Conservation (phyloP, 75 land plant genomes). For the Sequoiadendron giganteum region DNA sequence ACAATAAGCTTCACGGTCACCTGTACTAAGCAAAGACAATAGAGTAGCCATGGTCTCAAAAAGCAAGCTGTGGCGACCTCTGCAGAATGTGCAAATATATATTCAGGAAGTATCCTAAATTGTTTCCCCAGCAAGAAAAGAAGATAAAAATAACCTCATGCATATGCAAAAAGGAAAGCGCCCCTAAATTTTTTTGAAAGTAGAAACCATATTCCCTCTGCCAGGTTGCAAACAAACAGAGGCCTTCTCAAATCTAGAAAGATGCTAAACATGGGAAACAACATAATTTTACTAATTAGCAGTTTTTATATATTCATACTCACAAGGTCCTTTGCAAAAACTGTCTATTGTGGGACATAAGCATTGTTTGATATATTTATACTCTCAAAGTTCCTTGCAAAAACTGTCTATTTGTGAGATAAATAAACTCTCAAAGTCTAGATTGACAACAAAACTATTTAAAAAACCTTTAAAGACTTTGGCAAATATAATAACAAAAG, state of each 20-base stretch:
- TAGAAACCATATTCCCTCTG: background rate
- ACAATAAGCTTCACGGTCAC: constrained; percentile 77
- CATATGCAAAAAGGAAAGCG: background rate
- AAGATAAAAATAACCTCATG: background rate
- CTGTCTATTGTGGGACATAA: too few species aligned
- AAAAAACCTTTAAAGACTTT: background rate
- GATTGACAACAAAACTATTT: too few species aligned
- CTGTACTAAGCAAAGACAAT: constrained; percentile 68
- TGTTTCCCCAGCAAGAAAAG: background rate
- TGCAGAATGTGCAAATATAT: constrained; percentile 17
- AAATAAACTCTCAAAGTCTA: background rate
- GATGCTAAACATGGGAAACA: background rate
- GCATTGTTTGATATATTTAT: background rate
- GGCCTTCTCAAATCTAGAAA: background rate
- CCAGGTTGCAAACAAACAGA: background rate
- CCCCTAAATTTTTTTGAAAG: background rate
- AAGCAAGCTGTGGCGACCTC: constrained; percentile 73
- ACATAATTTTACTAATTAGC: background rate
- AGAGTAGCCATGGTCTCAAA: constrained; percentile 80
- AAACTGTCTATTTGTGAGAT: too few species aligned
- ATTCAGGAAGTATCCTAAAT: background rate
- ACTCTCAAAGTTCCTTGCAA: background rate
- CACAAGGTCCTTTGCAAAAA: background rate
- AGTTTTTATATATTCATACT: background rate
- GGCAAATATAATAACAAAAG: background rate